Base-by-base conservation (phyloP, 2,329 filamentous ascomycete genomes). In the Colletotrichum salicis region DNA sequence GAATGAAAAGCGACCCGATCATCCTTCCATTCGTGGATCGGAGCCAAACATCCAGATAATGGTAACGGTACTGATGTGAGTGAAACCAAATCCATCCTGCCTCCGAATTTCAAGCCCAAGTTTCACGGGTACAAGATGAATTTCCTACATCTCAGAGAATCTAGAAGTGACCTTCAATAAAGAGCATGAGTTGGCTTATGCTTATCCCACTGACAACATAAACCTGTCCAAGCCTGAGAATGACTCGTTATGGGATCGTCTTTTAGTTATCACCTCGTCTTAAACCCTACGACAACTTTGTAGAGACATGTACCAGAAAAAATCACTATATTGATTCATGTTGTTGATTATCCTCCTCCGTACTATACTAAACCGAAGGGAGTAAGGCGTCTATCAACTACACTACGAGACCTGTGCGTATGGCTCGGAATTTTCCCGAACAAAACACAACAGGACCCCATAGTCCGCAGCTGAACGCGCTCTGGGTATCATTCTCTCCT, bases 401-500 rank as follows among this genome's bases (percentile, higher is more conserved):
- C 31, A 31, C 31, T 27, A 48, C 7, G 8, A 48, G 41, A 48
- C 22, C 8, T n/a, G 31, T 12, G 29, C n/a, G 45, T 12, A 55
- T 63, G 60, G 13, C 19, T 54, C n/a, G 13, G 19, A 12, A 12
- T 10, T 10, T 22, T 22, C 48, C 45, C 48, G 13, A 12, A 63
- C 41, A 37, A 13, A 15, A 13, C 37, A 41, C 22, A n/a, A n/a
- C 13, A 27, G 4, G 4, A 12, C n/a, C 22, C 12, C 22, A 22
- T 35, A 54, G 35, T 65, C 59, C 31, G 65, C 31, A 45, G 54
- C 45, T 11, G 1, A 27, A 29, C 54, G 19, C 33, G n/a, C 54
- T 60, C 15, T 55, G 61, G 69, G 65, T 71, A 71, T 71, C 64
- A 71, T 54, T 35, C 24, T 4, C n/a, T 19, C 33, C 6, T 24